Percentiles rank a stretch among this genome's conserved stretches.
phyloP scores from a whole-genome alignment of 83 land plant genomes.

The Thuja plicata region DNA sequence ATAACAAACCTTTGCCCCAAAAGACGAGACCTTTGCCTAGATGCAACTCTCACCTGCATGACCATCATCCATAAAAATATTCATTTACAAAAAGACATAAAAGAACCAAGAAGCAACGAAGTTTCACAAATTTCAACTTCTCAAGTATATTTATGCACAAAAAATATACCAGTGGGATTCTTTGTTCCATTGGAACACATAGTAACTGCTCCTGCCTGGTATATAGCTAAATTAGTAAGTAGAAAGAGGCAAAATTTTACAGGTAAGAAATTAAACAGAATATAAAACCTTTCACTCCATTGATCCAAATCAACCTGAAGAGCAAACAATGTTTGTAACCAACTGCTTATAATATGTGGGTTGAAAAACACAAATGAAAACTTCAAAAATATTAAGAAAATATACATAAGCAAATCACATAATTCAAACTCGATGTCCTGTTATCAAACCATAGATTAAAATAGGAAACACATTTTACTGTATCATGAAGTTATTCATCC shows the following conservation, averaged over 20 bases:
- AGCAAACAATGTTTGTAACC: neutral
- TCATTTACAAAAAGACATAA: neutral
- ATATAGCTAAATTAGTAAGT: constrained; percentile 3
- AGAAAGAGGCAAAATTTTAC: neutral
- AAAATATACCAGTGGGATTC: constrained; percentile 24
- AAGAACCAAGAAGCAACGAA: neutral
- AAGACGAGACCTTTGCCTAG: constrained; percentile 17
- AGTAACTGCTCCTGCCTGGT: constrained; percentile 21
- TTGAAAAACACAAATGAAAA: neutral
- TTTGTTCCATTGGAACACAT: constrained; percentile 26
- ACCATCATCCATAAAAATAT: neutral
- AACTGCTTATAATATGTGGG: neutral
- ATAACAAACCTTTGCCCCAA: constrained; percentile 24
- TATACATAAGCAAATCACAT: neutral
- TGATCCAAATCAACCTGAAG: neutral
- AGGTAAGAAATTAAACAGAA: neutral
- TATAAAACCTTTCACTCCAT: neutral
- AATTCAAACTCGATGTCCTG: neutral
- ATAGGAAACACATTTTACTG: neutral
- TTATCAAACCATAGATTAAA: neutral
- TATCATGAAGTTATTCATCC: neutral
- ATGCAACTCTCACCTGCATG: constrained; percentile 14
- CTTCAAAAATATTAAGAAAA: neutral
- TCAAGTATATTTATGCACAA: neutral
- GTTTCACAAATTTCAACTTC: neutral